A percentile compares a stretch with the other conserved stretches of the same genome.
phyloP scores from a whole-genome alignment of 148 eudicot species.

The Dianthus caryophyllus region DNA sequence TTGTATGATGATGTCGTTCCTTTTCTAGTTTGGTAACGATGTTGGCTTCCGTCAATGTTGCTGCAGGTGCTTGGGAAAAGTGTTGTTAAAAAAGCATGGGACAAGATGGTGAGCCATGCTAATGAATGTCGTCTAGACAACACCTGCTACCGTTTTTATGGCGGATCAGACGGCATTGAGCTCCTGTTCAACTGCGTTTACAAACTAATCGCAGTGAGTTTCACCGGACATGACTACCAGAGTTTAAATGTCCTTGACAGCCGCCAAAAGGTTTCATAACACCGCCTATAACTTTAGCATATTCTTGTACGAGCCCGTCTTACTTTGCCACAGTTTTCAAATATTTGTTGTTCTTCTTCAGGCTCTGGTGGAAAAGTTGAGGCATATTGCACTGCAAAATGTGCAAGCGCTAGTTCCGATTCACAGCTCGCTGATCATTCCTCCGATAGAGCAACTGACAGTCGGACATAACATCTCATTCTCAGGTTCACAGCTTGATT shows the following conservation, averaged over 20 bases:
- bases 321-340: too few species aligned
- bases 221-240: constrained; percentile 20
- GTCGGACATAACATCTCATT: constrained; percentile 14
- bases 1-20: background rate
- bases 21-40: background rate
- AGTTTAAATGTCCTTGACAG: constrained; percentile 18
- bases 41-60: background rate
- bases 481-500: constrained; percentile 13
- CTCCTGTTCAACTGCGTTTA: constrained; percentile 31
- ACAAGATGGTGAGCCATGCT: constrained; percentile 62
- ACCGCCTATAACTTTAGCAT: background rate
- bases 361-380: constrained; percentile 51
- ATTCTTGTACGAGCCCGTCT: too few species aligned
- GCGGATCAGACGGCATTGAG: constrained; percentile 13
- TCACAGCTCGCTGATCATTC: constrained; percentile 17
- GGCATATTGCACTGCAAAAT: constrained; percentile 42
- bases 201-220: constrained; percentile 29
- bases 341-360: constrained; percentile 26
- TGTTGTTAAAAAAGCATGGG: constrained; percentile 63
- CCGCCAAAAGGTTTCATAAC: constrained; percentile 23
- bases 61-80: constrained; percentile 50
- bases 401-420: constrained; percentile 28
- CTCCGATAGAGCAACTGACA: constrained; percentile 11
- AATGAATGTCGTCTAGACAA: constrained; percentile 47
- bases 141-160: constrained; percentile 34